Evolutionary conservation across 2,329 filamentous ascomycete genomes (phyloP).

Genomic region (Trichoderma endophyticum): DNA sequence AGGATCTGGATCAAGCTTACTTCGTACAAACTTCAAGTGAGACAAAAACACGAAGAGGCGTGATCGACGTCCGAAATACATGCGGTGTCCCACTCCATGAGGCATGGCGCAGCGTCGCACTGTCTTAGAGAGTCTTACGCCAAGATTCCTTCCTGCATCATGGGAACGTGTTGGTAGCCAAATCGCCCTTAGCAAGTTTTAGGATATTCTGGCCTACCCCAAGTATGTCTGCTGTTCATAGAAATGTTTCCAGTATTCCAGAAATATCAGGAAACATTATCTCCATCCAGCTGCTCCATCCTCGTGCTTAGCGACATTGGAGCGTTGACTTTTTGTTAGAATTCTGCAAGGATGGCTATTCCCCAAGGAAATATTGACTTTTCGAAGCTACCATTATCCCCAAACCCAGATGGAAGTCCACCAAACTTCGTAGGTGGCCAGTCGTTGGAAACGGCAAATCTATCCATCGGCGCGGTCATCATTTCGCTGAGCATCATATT

Average conservation of each 20-base stretch:
- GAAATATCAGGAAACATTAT: not conserved
- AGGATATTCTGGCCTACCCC: not conserved
- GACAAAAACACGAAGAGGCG: not conserved
- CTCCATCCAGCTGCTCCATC: not conserved
- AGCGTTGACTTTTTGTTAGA: not conserved
- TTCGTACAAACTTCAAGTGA: not conserved
- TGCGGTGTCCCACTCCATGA: not conserved
- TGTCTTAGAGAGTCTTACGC: not conserved
- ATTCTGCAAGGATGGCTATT: not conserved
- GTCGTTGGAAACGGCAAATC: not conserved
- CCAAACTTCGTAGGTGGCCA: not conserved
- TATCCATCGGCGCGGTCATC: not conserved
- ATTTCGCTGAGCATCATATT: not conserved
- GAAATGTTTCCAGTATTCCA: not conserved
- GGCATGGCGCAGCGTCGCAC: not conserved
- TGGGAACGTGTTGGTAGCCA: not conserved
- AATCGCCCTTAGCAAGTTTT: not conserved
- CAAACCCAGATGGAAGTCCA: not conserved
- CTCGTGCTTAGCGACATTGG: not conserved
- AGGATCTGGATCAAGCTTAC: not conserved
- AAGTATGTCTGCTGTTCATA: not conserved
- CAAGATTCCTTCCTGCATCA: slow-evolving; percentile 4
- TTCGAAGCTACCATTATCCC: not conserved
- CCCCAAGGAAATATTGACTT: not conserved
- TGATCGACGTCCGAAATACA: not conserved